These are phyloP conservation scores for Baorangia bicolor DNA, from an alignment of 768 basidiomycete genomes.

Conservation along the genomic window DNA sequence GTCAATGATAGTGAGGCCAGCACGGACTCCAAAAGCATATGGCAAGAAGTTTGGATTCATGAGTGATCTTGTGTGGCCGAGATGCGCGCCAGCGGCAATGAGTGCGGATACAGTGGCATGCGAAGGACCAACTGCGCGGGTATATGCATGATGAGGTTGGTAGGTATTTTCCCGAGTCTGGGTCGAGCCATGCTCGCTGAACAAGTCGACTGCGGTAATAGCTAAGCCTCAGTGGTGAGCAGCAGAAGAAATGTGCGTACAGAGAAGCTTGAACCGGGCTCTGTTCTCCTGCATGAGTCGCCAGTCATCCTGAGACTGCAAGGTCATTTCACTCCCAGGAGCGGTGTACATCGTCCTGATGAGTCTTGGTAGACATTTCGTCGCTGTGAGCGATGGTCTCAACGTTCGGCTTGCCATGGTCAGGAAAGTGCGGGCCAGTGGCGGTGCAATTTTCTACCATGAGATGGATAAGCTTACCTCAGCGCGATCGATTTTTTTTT, in stretches of 20 bases:
- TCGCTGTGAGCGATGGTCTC: conserved; percentile 21
- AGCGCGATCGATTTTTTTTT: conserved; percentile 46
- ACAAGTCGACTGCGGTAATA: conserved; percentile 49
- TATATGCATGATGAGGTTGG: conserved; percentile 69
- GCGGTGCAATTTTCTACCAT: conserved; percentile 32
- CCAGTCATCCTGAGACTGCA: conserved; percentile 64
- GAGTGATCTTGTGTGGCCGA: conserved; percentile 82
- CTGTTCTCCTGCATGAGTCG: conserved; percentile 57
- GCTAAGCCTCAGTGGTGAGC: conserved; percentile 9
- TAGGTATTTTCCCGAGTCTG: conserved; percentile 65
- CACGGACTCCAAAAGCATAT: conserved; percentile 89
- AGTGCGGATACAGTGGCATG: conserved; percentile 85
- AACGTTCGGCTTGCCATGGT: conserved; percentile 30
- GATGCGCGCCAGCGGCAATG: conserved; percentile 89
- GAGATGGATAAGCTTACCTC: conserved; percentile 48
- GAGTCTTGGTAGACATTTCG: conserved; percentile 24
- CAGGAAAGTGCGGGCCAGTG: conserved; percentile 17
- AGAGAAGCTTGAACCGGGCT: conserved; percentile 52
- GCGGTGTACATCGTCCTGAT: conserved; percentile 31
- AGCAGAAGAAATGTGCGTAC: conserved; percentile 39
- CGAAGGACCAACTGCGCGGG: conserved; percentile 55
- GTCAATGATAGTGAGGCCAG: conserved; percentile 91
- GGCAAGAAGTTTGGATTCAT: conserved; percentile 90
- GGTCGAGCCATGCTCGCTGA: conserved; percentile 75
- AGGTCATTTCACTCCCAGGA: conserved; percentile 28